phyloP scores from a whole-genome alignment of 176 grass and related monocot genomes.

The Juncus inflexus region DNA sequence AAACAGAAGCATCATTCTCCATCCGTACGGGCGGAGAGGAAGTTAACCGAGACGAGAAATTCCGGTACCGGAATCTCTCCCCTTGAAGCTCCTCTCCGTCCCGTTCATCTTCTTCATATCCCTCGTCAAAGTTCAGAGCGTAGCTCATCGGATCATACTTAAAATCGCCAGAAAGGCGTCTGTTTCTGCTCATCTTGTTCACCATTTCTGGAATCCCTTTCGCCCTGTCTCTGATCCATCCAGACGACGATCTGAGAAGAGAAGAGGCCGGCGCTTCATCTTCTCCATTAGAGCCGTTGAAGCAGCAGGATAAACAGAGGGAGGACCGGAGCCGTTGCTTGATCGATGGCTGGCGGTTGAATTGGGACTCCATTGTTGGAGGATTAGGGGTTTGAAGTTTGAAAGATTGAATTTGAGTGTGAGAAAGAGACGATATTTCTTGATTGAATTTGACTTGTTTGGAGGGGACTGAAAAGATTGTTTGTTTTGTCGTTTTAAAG shows the following conservation, averaged over 20 bases:
- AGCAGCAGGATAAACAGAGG: constrained; percentile 22
- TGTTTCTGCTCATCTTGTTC: constrained; percentile 15
- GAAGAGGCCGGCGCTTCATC: constrained; percentile 13
- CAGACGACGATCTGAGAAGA: constrained; percentile 24
- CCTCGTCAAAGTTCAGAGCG: constrained; percentile 38
- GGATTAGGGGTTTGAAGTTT: constrained; percentile 9
- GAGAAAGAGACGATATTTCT: neutral
- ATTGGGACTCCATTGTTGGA: constrained; percentile 9
- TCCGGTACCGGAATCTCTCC: constrained; percentile 14
- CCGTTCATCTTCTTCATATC: constrained; percentile 13
- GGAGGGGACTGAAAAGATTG: too few relatives aligned
- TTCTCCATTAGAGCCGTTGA: neutral
- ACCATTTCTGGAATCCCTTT: constrained; percentile 10
- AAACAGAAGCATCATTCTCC: neutral
- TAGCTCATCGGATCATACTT: constrained; percentile 41
- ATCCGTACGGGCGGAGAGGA: constrained; percentile 11
- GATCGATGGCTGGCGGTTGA: constrained; percentile 8
- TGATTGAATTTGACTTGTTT: constrained; percentile 3
- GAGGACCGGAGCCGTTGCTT: constrained; percentile 20
- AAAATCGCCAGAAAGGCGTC: constrained; percentile 26
- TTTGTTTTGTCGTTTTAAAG: constrained; percentile 12
- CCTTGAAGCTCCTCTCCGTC: neutral
- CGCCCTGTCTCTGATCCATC: constrained; percentile 23
- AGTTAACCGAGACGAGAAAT: constrained; percentile 31
- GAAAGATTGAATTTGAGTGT: neutral